Evolutionary conservation across 768 basidiomycete genomes (phyloP), one percentile per base, ranked within the genome.

Genomic region (Mycena chlorophos): DNA sequence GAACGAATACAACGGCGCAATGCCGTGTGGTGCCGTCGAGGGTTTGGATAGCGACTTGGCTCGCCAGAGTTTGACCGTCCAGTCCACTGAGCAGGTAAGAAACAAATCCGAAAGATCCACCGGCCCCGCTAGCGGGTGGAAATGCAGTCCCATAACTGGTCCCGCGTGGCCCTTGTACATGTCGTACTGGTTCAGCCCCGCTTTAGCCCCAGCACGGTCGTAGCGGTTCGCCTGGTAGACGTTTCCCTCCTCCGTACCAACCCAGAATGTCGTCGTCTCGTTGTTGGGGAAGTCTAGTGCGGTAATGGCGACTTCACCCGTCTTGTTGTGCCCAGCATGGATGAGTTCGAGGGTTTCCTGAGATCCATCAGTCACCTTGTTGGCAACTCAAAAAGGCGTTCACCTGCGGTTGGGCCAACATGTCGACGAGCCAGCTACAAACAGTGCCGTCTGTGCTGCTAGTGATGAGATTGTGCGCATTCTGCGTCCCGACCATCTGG

Each of bases 1-100:
- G 65, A 99, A 98, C 37, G 92, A 94, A 68, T 95, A 89, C 22
- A 98, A 63, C 2, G 96, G 91, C 0, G 82, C 42, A n/a, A 95
- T 77, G 17, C 71, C 69, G 61, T 84, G 81, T 17, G 76, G 75
- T 0, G 74, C 66, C 31, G 86, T 85, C 5, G 87, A 86, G 6
- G 89, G 83, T 71, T 91, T 91, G 39, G 88, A 78, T 34, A 88
- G 73, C 12, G 83, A 84, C 71, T 86, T 91, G 6, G 91, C 82
- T 38, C 94, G 80, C 97, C 97, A 99, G 2, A 99, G 75, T 72
- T 98, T 98, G 65, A 97, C 90, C 10, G 96, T 98, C 97, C 97
- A 99, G 69, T 99, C 97, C 30, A 92, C 94, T 12, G 91, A 92
- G 60, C 87, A 82, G 16, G 92, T 93, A 58, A 99, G 73, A 79